Evolutionary conservation across 495 filamentous ascomycete species (phyloP).

Genomic region (Lasiosphaeria ovina): DNA sequence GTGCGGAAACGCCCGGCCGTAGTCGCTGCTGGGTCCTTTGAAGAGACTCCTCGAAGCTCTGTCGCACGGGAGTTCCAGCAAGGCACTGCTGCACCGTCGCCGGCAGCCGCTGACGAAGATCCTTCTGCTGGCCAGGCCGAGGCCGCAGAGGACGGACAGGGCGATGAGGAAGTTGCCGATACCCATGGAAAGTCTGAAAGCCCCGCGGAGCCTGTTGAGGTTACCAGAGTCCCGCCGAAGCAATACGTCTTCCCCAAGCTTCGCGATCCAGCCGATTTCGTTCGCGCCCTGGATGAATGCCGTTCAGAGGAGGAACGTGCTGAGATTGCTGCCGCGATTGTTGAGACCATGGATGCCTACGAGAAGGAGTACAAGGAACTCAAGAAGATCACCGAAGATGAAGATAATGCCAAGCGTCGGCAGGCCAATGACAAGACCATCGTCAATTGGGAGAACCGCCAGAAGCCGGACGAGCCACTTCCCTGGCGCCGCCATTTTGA

Average conservation of each 20-base stretch:
- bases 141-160: slow-evolving; percentile 26
- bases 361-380: slow-evolving; percentile 65
- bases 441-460: slow-evolving; percentile 35
- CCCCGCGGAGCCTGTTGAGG: slow-evolving; percentile 24
- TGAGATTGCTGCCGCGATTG: slow-evolving; percentile 50
- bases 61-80: slow-evolving; percentile 18
- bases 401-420: slow-evolving; percentile 47
- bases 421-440: slow-evolving; percentile 36
- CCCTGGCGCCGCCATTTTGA: slow-evolving; percentile 31
- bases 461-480: slow-evolving; percentile 29
- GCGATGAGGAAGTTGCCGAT: slow-evolving; percentile 22
- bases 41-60: slow-evolving; percentile 14
- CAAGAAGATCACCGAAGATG: slow-evolving; percentile 52
- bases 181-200: slow-evolving; percentile 5
- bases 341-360: slow-evolving; percentile 53
- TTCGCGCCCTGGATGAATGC: slow-evolving; percentile 33
- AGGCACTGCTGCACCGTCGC: slow-evolving; percentile 29
- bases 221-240: slow-evolving; percentile 21
- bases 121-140: slow-evolving; percentile 15
- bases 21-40: slow-evolving; percentile 4
- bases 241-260: slow-evolving; percentile 36
- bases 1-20: slow-evolving; percentile 9
- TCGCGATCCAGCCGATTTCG: slow-evolving; percentile 34
- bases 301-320: slow-evolving; percentile 52
- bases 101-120: slow-evolving; percentile 23